phyloP scores from a whole-genome alignment of 2,329 filamentous ascomycete genomes.

The Cercospora nicotianae region DNA sequence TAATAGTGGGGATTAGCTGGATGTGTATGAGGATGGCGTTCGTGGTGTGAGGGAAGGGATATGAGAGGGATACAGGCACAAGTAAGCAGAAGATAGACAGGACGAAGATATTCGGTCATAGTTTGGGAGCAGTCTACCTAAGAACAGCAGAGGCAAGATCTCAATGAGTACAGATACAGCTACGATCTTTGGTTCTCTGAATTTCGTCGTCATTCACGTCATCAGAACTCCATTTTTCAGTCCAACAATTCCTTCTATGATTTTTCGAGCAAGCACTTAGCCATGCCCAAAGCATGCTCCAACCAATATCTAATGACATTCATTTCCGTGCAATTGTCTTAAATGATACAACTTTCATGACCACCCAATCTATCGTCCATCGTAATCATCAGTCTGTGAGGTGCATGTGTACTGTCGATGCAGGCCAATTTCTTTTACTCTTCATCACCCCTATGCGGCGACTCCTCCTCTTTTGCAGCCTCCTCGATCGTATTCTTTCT shows the following conservation, averaged over 20 bases:
- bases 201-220: not conserved
- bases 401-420: not conserved
- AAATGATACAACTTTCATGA: not conserved
- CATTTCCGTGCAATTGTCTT: not conserved
- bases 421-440: not conserved
- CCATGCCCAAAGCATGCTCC: not conserved
- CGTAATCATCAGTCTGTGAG: not conserved
- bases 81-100: not conserved
- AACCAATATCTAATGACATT: not conserved
- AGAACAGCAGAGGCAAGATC: not conserved
- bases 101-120: not conserved
- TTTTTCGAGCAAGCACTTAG: not conserved
- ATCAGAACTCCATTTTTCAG: not conserved
- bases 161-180: not conserved
- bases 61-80: not conserved
- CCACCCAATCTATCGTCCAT: not conserved
- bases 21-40: not conserved
- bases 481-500: constrained; percentile 25
- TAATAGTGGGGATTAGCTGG: constrained; percentile 24
- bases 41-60: not conserved
- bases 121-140: not conserved
- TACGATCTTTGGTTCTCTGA: not conserved
- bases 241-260: no score
- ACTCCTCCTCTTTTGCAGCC: constrained; percentile 24
- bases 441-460: constrained; percentile 16